Evolutionary conservation across 257 asterid species (phyloP).

Genomic region (Primulina eburnea): DNA sequence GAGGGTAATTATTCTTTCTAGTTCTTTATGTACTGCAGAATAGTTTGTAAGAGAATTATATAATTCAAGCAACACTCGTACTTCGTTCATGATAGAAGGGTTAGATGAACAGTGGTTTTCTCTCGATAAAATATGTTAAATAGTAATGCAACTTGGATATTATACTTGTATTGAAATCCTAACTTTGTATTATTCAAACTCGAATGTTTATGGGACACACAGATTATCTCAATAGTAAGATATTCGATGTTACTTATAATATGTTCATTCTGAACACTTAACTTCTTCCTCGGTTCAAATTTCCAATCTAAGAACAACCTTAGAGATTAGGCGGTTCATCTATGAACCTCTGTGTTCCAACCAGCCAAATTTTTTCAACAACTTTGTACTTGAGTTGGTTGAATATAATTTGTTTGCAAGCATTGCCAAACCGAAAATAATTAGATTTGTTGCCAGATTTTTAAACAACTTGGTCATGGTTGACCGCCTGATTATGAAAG

Average conservation of each 20-base stretch:
- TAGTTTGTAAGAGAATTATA: not conserved
- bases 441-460: not conserved
- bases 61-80: not conserved
- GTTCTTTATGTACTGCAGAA: constrained; percentile 28
- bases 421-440: not conserved
- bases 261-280: not conserved
- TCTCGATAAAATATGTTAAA: not conserved
- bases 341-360: not conserved
- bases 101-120: not conserved
- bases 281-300: too few relatives aligned
- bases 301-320: too few relatives aligned
- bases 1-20: constrained; percentile 18
- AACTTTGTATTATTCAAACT: not conserved
- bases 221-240: too few relatives aligned
- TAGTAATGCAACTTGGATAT: not conserved
- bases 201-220: not conserved
- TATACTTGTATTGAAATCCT: not conserved
- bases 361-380: not conserved
- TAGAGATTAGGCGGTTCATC: not conserved
- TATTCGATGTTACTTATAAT: not conserved
- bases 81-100: not conserved
- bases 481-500: too few relatives aligned
- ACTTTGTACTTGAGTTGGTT: not conserved
- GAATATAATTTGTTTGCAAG: not conserved
- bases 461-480: not conserved